Percentiles rank a stretch among this genome's conserved stretches.
Evolutionary conservation across 2,329 filamentous ascomycete species (phyloP).

Genomic region (Ceratocystis smalleyi): DNA sequence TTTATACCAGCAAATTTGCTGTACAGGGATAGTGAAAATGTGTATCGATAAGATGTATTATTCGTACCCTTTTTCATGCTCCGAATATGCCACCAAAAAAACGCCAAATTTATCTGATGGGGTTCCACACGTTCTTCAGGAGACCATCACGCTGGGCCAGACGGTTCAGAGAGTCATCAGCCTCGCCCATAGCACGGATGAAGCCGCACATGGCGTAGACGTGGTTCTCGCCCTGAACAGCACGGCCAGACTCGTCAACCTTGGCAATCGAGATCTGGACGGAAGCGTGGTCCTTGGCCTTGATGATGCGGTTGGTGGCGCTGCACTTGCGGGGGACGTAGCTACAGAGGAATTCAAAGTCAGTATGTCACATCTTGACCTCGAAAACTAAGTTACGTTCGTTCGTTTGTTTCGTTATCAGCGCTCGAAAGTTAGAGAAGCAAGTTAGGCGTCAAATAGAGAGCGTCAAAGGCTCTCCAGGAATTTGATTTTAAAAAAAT

Average conservation of each 20-base stretch:
- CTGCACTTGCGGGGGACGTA: conserved; percentile 99
- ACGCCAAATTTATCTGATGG: conserved; percentile 38
- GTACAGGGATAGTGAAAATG: conserved; percentile 1
- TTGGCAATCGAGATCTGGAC: conserved; percentile 96
- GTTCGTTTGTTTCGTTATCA: not conserved
- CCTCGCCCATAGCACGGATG: conserved; percentile 94
- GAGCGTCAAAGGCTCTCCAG: not conserved
- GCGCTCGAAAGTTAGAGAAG: not conserved
- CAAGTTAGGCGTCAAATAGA: not conserved
- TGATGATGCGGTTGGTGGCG: conserved; percentile 99
- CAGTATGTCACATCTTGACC: not conserved
- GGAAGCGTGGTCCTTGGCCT: conserved; percentile 98
- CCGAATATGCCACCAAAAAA: conserved; percentile 12
- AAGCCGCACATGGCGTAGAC: conserved; percentile 95
- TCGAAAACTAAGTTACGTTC: not conserved
- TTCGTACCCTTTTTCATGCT: conserved; percentile 17
- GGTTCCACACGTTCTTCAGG: conserved; percentile 93
- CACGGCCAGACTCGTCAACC: conserved; percentile 97
- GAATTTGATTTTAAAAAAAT: not conserved
- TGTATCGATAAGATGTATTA: conserved; percentile 5
- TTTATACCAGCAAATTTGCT: conserved; percentile 7
- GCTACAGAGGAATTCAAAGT: conserved; percentile 31
- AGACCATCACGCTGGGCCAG: conserved; percentile 91
- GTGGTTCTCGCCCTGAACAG: conserved; percentile 87
- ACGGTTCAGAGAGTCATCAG: conserved; percentile 90